Base-by-base conservation (phyloP, 208 protist species). In the Acanthamoeba sp. region DNA sequence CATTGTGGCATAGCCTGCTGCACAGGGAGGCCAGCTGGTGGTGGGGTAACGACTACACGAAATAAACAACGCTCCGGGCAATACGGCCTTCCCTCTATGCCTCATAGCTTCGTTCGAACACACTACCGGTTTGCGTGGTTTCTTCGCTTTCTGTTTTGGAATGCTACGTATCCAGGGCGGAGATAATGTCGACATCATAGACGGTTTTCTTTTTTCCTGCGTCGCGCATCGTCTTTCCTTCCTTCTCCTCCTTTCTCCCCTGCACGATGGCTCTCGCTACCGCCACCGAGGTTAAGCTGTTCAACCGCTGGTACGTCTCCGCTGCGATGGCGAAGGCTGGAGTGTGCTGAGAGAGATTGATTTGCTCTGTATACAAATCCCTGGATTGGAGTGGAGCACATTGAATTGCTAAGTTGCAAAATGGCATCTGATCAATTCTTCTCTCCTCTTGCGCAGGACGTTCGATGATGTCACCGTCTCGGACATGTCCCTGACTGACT, bases 401-500 rank as follows among this genome's bases (percentile, higher is more conserved):
- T n/a, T n/a, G n/a, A 5, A 2, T 12, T 88, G 2, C 18, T 50
- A 50, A 50, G 10, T 50, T 16, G 0, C 1, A 5, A 50, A 59
- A 59, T 59, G 52, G 52, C 10, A 66, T 18, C 32, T 84, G 4
- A 57, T 22, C 45, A 29, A 38, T 57, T 5, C 73, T 34, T 24
- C 4, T 27, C n/a, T 84, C 6, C n/a, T 27, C 40, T 7, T 55
- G 27, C 48, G 59, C 34, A 93, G 62, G 96, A 93, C 93, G 12
- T 98, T 95, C 82, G 96, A 97, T 27, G 96, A 97, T 45, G 94
- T 98, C 71, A 42, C 94, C 59, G 95, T 98, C 64, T 76, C 80
- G 20, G 97, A 98, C 89, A 96, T 97, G 89, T 97, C 97, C 12
- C 94, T 99, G 24, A 94, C 96, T 95, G 98, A 99, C 97, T 99